These are phyloP conservation scores for Planoprotostelium fungivorum DNA, from an alignment of 78 protist genomes.

Conservation along the genomic window DNA sequence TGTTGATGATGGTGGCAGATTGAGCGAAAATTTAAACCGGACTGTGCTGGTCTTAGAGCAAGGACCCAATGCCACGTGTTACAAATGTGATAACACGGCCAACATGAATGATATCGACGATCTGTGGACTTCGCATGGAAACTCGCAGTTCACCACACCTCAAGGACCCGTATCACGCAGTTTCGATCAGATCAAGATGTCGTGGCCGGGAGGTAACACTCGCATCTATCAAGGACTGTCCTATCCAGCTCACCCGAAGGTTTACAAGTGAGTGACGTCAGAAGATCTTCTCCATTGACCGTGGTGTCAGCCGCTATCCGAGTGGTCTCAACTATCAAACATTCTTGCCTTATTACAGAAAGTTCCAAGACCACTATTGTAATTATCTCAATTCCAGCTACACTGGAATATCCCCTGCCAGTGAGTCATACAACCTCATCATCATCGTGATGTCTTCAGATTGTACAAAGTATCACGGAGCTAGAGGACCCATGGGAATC, in stretches of 20 bases:
- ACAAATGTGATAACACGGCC: neutral
- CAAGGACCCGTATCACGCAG: neutral
- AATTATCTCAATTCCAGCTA: neutral
- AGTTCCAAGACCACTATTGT: neutral
- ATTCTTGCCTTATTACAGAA: neutral
- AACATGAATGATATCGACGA: neutral
- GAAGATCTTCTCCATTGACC: neutral
- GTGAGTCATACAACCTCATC: no score
- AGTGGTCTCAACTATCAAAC: neutral
- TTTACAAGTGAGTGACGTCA: neutral
- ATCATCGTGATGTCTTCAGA: no score
- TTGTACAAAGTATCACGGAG: neutral
- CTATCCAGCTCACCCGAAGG: neutral
- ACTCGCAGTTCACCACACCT: neutral
- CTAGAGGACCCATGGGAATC: neutral
- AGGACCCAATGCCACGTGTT: neutral
- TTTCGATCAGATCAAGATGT: neutral
- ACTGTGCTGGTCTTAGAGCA: neutral
- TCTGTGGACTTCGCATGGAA: neutral
- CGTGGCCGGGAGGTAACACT: neutral
- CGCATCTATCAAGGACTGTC: neutral
- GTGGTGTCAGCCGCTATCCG: neutral
- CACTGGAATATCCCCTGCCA: neutral
- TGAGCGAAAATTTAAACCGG: no score
- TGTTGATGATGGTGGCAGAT: no score